Percentiles rank a stretch among this genome's conserved stretches.
Conservation (phyloP, 805 yeast genomes). For the Debaryomyces prosopidis region DNA sequence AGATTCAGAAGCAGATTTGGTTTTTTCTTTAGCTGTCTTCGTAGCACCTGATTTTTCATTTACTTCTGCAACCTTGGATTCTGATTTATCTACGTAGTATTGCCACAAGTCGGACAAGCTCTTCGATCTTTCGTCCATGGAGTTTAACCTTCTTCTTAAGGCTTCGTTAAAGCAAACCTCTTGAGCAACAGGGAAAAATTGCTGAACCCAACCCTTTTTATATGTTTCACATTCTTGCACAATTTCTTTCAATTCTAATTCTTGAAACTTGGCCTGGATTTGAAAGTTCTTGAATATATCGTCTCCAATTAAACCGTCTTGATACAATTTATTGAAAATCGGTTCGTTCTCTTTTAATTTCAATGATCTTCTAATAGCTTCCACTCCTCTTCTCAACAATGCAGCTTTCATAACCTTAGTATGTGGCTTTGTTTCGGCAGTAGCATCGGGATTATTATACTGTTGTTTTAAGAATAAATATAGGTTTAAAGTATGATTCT, state of each 20-base stretch:
- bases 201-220: conserved; percentile 79
- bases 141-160: conserved; percentile 66
- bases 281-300: conserved; percentile 79
- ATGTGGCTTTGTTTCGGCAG: conserved; percentile 57
- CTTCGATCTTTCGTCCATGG: conserved; percentile 42
- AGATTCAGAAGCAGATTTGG: background rate
- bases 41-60: background rate
- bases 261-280: conserved; percentile 75
- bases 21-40: background rate
- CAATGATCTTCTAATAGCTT: conserved; percentile 80
- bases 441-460: conserved; percentile 36
- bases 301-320: conserved; percentile 89
- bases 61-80: conserved; percentile 8
- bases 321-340: conserved; percentile 68
- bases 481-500: conserved; percentile 63
- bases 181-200: conserved; percentile 74
- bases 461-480: conserved; percentile 58
- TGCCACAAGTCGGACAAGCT: conserved; percentile 39
- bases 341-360: conserved; percentile 79
- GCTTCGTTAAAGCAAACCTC: conserved; percentile 94
- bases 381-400: conserved; percentile 66
- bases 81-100: conserved; percentile 19
- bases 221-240: conserved; percentile 70
- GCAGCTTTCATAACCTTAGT: conserved; percentile 72
- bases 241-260: conserved; percentile 75